Base-by-base conservation (phyloP, 208 protist species). In the Perkinsela sp. region DNA sequence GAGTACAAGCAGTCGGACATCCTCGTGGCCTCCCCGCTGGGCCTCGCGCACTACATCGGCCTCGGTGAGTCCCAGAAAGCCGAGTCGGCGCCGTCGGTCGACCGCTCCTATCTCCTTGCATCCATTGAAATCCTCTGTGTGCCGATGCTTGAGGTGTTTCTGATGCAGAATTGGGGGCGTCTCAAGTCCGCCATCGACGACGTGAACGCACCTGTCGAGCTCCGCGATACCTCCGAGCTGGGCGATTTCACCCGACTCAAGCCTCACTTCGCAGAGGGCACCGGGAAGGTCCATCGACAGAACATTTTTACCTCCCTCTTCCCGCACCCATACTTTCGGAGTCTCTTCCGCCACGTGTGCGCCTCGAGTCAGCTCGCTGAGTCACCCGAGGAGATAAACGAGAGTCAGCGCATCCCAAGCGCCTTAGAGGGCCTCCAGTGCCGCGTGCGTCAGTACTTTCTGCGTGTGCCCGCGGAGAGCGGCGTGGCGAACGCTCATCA, bases 151-250 rank as follows among this genome's bases (percentile, higher is more conserved):
- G 90, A 97, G 48, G 83, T 93, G n/a, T 73, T 96, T n/a, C 75
- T 88, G 15, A 89, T 96, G 85, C 94, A 97, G 72, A 97, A 97
- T 75, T 97, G 93, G 91, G 81, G 94, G 67, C 90, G 96, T 71
- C 78, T 93, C 2, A 66, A 77, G 1, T 77, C 73, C 2, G 78
- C 85, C 70, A 66, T 92, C 66, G 74, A 76, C 65, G 32, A 84
- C 65, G 72, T 92, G 0, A 92, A 92, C 74, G 80, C 85, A 66
- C 40, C 40, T 22, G 40, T 57, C 40, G 76, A 84, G 30, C 85
- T 84, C 28, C 81, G 72, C 22, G 85, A 93, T 68, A 90, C 85
- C 16, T 86, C 82, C 1, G 78, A 80, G 66, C 74, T 84, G 15
- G 84, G 80, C 1, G 79, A 96, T 31, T 85, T 96, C 66, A 78